A percentile compares a stretch with the other conserved stretches of the same genome.
Conservation (phyloP, 2,329 filamentous ascomycete species). For the Aschersonia sp. region DNA sequence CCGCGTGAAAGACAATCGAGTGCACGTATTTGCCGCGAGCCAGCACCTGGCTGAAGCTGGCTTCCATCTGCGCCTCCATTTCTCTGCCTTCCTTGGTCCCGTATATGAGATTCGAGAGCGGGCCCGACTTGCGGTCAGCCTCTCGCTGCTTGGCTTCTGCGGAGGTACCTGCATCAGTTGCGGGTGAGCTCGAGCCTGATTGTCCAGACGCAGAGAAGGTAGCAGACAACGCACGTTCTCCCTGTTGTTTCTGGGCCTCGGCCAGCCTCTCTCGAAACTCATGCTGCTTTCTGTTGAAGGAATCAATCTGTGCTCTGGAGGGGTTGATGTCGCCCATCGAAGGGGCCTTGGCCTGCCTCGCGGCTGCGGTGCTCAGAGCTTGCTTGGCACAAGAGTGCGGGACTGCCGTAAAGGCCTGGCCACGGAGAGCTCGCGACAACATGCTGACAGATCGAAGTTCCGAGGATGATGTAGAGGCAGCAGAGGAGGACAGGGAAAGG, state of each 20-base stretch:
- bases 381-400: conserved; percentile 34
- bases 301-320: conserved; percentile 47
- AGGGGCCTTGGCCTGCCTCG: conserved; percentile 39
- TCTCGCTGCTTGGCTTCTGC: conserved; percentile 42
- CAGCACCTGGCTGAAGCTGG: conserved; percentile 87
- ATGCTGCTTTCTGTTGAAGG: conserved; percentile 73
- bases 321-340: conserved; percentile 70
- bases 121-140: conserved; percentile 50
- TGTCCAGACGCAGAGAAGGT: conserved; percentile 25
- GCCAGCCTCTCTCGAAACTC: conserved; percentile 73
- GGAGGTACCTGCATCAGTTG: conserved; percentile 22
- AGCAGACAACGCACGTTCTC: conserved; percentile 58
- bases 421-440: conserved; percentile 9
- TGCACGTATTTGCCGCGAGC: conserved; percentile 97
- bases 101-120: conserved; percentile 82
- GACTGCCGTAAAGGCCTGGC: conserved; percentile 25
- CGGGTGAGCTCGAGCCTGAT: conserved; percentile 22
- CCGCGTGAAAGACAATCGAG: conserved; percentile 91
- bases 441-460: background rate
- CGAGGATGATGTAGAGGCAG: background rate
- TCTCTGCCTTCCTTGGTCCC: conserved; percentile 91
- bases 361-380: conserved; percentile 41
- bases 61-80: conserved; percentile 89
- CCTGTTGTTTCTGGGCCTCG: conserved; percentile 64
- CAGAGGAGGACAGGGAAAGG: too few species aligned